These are phyloP conservation scores for Rhodofomes roseus DNA, from an alignment of 1,284 basidiomycete genomes.

Conservation along the genomic window DNA sequence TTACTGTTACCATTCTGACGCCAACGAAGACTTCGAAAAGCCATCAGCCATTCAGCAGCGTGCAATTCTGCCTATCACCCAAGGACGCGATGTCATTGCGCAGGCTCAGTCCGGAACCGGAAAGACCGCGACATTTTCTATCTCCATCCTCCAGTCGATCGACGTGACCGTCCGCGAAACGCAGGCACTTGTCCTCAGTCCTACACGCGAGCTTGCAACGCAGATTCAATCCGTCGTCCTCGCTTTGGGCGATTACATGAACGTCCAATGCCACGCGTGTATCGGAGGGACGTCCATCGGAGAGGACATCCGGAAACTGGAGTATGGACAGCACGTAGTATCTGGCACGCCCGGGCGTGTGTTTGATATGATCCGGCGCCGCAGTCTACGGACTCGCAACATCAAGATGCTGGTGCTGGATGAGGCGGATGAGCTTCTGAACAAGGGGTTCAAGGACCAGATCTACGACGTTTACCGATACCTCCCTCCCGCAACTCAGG, in stretches of 20 bases:
- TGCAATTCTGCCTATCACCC: conserved; percentile 93
- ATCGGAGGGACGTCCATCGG: conserved; percentile 98
- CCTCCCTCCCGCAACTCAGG: conserved; percentile 97
- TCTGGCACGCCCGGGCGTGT: conserved; percentile 98
- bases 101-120: conserved; percentile 99
- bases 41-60: conserved; percentile 99
- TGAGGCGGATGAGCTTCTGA: conserved; percentile 96
- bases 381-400: conserved; percentile 92
- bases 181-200: conserved; percentile 93
- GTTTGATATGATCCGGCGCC: conserved; percentile 98
- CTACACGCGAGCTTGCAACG: conserved; percentile 93
- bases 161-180: conserved; percentile 95
- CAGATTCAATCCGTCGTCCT: conserved; percentile 99
- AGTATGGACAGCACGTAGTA: conserved; percentile 97
- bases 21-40: conserved; percentile 87
- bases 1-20: neutral
- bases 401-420: conserved; percentile 99
- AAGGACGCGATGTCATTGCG: conserved; percentile 95
- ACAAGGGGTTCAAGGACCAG: conserved; percentile 99
- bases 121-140: conserved; percentile 99
- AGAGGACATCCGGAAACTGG: conserved; percentile 97
- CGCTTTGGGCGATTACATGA: conserved; percentile 98
- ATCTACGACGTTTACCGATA: conserved; percentile 99
- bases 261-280: conserved; percentile 98
- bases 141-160: conserved; percentile 93